Evolutionary conservation across 2,329 filamentous ascomycete genomes (phyloP).

Genomic region (Ophiosphaerella narmari): DNA sequence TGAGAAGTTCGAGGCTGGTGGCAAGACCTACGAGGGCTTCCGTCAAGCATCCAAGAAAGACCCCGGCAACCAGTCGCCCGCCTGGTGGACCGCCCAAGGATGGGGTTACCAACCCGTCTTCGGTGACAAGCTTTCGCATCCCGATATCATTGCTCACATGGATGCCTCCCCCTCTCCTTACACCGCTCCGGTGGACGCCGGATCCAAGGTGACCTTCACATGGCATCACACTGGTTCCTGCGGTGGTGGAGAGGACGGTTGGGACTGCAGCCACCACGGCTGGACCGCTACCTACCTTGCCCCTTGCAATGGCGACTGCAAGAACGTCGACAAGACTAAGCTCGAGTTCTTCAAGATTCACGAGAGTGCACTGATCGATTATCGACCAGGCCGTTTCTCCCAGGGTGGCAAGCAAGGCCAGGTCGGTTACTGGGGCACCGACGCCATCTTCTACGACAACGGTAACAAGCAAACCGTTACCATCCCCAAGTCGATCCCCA

Average conservation of each 20-base stretch:
- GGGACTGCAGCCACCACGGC: constrained; percentile 42
- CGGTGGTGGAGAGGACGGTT: constrained; percentile 30
- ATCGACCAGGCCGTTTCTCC: constrained; percentile 33
- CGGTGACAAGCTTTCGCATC: constrained; percentile 25
- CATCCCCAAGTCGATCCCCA: constrained; percentile 38
- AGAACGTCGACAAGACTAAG: constrained; percentile 33
- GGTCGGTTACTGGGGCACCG: constrained; percentile 39
- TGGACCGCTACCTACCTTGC: constrained; percentile 41
- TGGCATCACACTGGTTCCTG: constrained; percentile 39
- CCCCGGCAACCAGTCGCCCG: constrained; percentile 32
- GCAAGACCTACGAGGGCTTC: constrained; percentile 37
- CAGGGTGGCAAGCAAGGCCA: constrained; percentile 24
- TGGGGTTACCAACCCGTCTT: constrained; percentile 39
- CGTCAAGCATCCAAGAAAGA: constrained; percentile 30
- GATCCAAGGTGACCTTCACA: constrained; percentile 35
- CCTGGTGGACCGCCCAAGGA: constrained; percentile 41
- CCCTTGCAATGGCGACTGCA: constrained; percentile 41
- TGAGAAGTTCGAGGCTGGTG: constrained; percentile 30
- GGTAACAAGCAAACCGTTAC: constrained; percentile 37
- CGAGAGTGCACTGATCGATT: constrained; percentile 31
- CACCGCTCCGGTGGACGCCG: constrained; percentile 34
- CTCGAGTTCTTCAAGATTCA: constrained; percentile 45
- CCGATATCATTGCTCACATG: constrained; percentile 39
- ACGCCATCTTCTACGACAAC: constrained; percentile 42
- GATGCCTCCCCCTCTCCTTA: constrained; percentile 36